Percentiles rank a stretch among this genome's conserved stretches.
Evolutionary conservation across 768 basidiomycete genomes (phyloP).

Genomic region (Russula emetica): DNA sequence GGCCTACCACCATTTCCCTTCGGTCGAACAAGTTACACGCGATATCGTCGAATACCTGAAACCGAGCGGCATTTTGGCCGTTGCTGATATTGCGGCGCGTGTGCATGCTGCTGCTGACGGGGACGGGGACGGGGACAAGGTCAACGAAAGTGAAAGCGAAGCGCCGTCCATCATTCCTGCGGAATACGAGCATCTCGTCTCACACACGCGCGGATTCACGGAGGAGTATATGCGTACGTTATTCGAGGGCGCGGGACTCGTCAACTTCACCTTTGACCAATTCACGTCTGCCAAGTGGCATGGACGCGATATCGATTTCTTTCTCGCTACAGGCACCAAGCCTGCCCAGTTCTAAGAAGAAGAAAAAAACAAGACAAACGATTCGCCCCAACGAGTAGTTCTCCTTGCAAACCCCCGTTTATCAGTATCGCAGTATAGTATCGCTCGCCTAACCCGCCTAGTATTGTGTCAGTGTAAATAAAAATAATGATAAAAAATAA

Average conservation of each 20-base stretch:
- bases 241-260: conserved; percentile 54
- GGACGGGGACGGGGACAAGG: no score
- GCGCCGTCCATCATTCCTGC: conserved; percentile 30
- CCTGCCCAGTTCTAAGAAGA: neutral
- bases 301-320: conserved; percentile 18
- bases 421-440: no score
- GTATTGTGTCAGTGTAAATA: neutral
- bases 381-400: neutral
- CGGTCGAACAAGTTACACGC: conserved; percentile 48
- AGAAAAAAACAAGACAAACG: no score
- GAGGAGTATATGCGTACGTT: conserved; percentile 45
- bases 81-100: conserved; percentile 43
- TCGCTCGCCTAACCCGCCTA: neutral
- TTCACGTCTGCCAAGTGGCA: conserved; percentile 15
- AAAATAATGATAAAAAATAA: neutral
- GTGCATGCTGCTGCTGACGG: neutral
- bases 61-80: conserved; percentile 55
- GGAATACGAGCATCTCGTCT: conserved; percentile 44
- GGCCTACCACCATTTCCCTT: conserved; percentile 60
- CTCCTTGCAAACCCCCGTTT: neutral
- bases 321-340: conserved; percentile 19
- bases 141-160: conserved; percentile 21
- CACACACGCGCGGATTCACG: conserved; percentile 52
- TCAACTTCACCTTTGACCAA: conserved; percentile 36
- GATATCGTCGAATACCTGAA: conserved; percentile 55